Evolutionary conservation across 257 asterid species (phyloP), one percentile per base, ranked within the genome.

Genomic region (Nicotiana paniculata): DNA sequence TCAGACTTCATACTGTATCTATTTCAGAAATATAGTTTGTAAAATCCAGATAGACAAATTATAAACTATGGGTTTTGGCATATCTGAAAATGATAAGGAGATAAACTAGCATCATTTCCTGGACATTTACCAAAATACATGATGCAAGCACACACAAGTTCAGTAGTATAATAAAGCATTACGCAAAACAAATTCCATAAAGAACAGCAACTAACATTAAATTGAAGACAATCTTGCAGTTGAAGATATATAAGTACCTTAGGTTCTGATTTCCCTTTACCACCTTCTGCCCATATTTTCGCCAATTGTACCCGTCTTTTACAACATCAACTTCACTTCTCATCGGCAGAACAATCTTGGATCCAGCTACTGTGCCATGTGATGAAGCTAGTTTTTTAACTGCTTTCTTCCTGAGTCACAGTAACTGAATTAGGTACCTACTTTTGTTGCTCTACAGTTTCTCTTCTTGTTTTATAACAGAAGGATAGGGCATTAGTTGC

Each of bases 211-310:
- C 53, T 17, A 33, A 35, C 26, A 39, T 21, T 28, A 62, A 21
- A 33, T 30, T 5, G 74, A 62, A 59, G 26, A 37, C 17, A 63
- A 24, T 33, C 2, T 5, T 7, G 79, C 79, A 74, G 43, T 74
- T 16, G 26, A 48, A 48, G 61, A 74, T 21, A 72, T 11, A 43
- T 46, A 74, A 33, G 16, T 75, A 95, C 99, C 99, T 95, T 78
- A 97, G 99, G 81, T 95, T 88, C 82, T 90, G 93, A 86, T 93
- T 93, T 59, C 99, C 99, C 86, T 95, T 95, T 13, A 95, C 98
- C 72, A 92, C 95, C 86, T 95, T 95, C 84, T 95, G 99, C 81
- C 99, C 99, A 30, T 95, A 95, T 85, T 95, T 95, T 80, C 98
- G 87, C 99, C 99, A 95, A 87, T 91, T 95, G 83, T 84, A 95